phyloP scores from a whole-genome alignment of 2,329 filamentous ascomycete species.

The Aspergillus candidus region DNA sequence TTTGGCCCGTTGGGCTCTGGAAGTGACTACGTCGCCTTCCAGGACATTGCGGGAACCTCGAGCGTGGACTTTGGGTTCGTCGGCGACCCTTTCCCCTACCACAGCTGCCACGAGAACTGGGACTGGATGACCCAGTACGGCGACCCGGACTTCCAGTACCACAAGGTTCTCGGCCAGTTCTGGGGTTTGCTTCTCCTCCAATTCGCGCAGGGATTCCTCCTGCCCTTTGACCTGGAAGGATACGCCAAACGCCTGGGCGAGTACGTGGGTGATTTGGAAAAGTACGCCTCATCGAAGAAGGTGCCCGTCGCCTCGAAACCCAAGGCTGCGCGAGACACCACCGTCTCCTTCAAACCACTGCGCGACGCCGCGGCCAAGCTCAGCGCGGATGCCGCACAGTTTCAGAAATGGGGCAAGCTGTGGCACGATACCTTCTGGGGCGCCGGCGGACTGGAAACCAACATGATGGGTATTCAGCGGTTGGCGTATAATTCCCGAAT shows the following conservation, averaged over 20 bases:
- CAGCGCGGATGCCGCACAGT: conserved; percentile 54
- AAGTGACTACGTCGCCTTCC: conserved; percentile 85
- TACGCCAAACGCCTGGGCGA: conserved; percentile 62
- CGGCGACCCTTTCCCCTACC: conserved; percentile 61
- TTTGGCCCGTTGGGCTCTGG: conserved; percentile 66
- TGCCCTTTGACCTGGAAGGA: conserved; percentile 72
- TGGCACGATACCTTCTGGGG: conserved; percentile 71
- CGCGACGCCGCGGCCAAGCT: conserved; percentile 59
- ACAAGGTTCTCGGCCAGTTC: conserved; percentile 70
- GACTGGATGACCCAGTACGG: conserved; percentile 75
- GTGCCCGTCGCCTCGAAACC: conserved; percentile 23
- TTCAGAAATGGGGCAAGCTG: conserved; percentile 67
- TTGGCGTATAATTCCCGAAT: conserved; percentile 72
- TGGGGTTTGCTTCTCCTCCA: conserved; percentile 79
- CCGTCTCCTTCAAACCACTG: conserved; percentile 54
- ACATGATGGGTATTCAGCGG: conserved; percentile 60
- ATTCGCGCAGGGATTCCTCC: conserved; percentile 69
- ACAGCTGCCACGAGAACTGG: conserved; percentile 85
- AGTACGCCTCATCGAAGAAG: conserved; percentile 56
- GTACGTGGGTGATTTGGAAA: conserved; percentile 62
- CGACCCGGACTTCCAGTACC: conserved; percentile 78
- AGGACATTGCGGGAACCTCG: conserved; percentile 81
- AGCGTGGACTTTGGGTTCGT: conserved; percentile 78
- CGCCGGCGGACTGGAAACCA: conserved; percentile 69
- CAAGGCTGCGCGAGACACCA: conserved; percentile 11